Base-by-base conservation (phyloP, 768 basidiomycete genomes). In the Lyophyllum atratum region DNA sequence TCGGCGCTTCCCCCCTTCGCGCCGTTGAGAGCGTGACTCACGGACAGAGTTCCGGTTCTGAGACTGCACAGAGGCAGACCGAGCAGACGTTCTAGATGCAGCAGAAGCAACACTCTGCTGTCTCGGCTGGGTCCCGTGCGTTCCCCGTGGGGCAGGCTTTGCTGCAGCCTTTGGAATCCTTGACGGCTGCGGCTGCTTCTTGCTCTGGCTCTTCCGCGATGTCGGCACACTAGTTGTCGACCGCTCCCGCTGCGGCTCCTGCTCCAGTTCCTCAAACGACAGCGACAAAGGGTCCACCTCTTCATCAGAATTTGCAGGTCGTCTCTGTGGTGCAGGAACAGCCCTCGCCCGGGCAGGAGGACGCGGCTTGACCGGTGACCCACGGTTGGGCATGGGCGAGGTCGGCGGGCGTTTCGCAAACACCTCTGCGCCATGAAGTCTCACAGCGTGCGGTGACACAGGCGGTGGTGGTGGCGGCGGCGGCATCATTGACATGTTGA, bases 351-450 rank as follows among this genome's bases (percentile, higher is more conserved):
- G 82, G 10, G 74, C 74, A 1, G 87, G 90, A 3, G 87, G 84
- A 0, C 74, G 76, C 0, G 83, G 83, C 64, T 80, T 82, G 6
- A 80, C 78, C 1, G 87, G 85, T 1, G 81, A 80, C 37, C 77
- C 72, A 10, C 71, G 69, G 7, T 66, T 58, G 12, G 85, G 86
- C 63, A 92, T 71, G 1, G 90, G 90, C 2, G 87, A 90, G 21
- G 75, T 76, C 0, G 89, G 89, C 0, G 77, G 79, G 1, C 90
- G 85, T 58, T 76, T 83, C 39, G 82, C 77, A 62, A 90, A 86
- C 4, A 83, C 25, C 62, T 80, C 74, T 40, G 65, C 62, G 5
- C 64, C 28, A 5, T 65, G 62, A 9, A 63, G 19, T 28, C 8
- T 52, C 26, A n/a, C 57, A 54, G 22, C n/a, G 45, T 52, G 47